Percentiles rank a stretch among this genome's conserved stretches.
Evolutionary conservation across 345 rosid species (phyloP).

Genomic region (Carallia pectinifolia): DNA sequence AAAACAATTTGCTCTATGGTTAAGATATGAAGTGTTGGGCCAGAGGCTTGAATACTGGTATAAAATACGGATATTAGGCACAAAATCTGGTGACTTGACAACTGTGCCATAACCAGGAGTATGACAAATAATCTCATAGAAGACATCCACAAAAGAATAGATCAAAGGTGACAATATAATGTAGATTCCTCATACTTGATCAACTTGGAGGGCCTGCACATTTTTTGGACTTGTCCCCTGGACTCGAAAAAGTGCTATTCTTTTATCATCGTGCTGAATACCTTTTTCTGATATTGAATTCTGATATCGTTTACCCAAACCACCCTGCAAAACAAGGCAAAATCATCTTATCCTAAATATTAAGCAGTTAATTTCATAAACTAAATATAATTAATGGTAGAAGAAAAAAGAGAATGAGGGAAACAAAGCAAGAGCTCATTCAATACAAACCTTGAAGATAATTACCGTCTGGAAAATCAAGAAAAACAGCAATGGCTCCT

Average conservation of each 20-base stretch:
- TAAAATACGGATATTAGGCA: neutral
- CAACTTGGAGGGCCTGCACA: conserved; percentile 88
- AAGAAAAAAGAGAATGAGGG: neutral
- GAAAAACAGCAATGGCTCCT: conserved; percentile 68
- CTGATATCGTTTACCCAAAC: conserved; percentile 55
- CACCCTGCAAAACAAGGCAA: conserved; percentile 50
- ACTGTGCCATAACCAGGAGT: neutral
- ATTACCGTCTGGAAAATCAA: conserved; percentile 49
- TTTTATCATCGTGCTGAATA: conserved; percentile 37
- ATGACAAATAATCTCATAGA: conserved; percentile 4
- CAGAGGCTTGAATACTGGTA: neutral
- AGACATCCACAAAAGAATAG: conserved; percentile 1
- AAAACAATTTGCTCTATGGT: no score
- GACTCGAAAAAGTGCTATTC: conserved; percentile 63
- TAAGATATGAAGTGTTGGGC: no score
- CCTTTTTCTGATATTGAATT: conserved; percentile 43
- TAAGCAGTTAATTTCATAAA: neutral
- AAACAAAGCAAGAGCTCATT: neutral
- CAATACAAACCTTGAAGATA: conserved; percentile 54
- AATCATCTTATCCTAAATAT: neutral
- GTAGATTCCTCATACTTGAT: conserved; percentile 43
- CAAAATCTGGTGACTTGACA: neutral
- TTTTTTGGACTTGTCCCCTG: conserved; percentile 59
- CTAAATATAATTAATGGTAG: neutral
- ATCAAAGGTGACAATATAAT: neutral